A percentile compares a stretch with the other conserved stretches of the same genome.
phyloP scores from a whole-genome alignment of 192 early-diverging fungal species.

The Coemansia sp. region DNA sequence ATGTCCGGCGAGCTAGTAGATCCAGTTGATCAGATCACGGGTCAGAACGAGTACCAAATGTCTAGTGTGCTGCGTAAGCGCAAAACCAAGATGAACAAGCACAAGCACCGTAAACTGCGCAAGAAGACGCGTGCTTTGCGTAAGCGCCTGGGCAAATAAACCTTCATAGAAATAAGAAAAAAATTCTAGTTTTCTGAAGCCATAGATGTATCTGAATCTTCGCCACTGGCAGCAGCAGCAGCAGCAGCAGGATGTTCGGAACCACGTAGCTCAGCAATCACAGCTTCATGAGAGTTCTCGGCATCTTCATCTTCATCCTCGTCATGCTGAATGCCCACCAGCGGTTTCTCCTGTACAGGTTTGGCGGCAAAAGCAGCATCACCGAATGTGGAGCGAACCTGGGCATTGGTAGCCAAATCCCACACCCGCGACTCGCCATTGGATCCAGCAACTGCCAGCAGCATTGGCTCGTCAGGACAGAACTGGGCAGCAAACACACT shows the following conservation, averaged over 20 bases:
- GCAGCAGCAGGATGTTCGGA: background rate
- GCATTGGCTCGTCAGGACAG: conserved; percentile 90
- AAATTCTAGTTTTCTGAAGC: conserved; percentile 7
- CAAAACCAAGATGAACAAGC: conserved; percentile 93
- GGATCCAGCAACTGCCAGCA: conserved; percentile 83
- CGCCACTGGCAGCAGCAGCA: conserved; percentile 14
- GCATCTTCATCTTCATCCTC: conserved; percentile 51
- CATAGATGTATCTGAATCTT: conserved; percentile 27
- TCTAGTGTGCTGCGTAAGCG: conserved; percentile 82
- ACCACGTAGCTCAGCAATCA: conserved; percentile 45
- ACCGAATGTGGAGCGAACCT: conserved; percentile 58
- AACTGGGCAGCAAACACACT: conserved; percentile 85
- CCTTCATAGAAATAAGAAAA: background rate
- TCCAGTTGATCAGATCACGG: conserved; percentile 22
- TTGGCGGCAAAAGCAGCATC: conserved; percentile 8
- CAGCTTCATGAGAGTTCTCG: conserved; percentile 39
- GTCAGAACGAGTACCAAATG: conserved; percentile 40
- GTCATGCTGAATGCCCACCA: conserved; percentile 41
- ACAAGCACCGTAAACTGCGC: conserved; percentile 89
- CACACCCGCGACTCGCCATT: conserved; percentile 88
- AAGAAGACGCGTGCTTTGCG: conserved; percentile 75
- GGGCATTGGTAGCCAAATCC: conserved; percentile 88
- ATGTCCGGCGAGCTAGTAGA: conserved; percentile 22
- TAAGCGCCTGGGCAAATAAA: conserved; percentile 71
- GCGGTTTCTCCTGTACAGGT: conserved; percentile 49